Evolutionary conservation across 2,329 filamentous ascomycete genomes (phyloP), one percentile per base, ranked within the genome.

Genomic region (Clonostachys byssicola): DNA sequence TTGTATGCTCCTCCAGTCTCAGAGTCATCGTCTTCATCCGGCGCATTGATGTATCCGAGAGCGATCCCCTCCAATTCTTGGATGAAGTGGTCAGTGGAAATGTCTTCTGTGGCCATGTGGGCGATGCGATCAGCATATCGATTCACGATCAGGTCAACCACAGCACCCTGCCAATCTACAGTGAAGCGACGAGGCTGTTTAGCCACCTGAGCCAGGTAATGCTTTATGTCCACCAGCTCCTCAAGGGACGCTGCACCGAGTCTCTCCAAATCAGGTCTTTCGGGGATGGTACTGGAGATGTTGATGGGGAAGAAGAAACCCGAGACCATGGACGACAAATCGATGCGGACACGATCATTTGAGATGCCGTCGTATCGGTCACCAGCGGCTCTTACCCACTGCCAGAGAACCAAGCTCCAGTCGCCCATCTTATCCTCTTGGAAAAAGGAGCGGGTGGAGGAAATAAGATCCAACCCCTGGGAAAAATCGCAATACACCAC

Each of bases 401-500:
- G 64, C 30, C 69, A 72, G 6, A 55, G 51, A 1, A 57, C 51
- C 18, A 80, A 41, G 4, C 44, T 43, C 16, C 48, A 18, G 12
- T 42, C 40, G 18, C 56, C 50, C 34, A 57, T 47, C 12, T 51
- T 52, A 5, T 54, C 49, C 2, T 55, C 42, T 4, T 36, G 34
- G 34, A 56, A 16, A 42, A 54, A 49, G 38, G 52, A 58, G n/a
- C 59, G 62, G 30, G 58, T 53, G 20, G 62, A 58, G 5, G 60
- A 60, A 2, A 72, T 49, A 17, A 67, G 56, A 16, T 67, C 59
- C 12, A 80, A 51, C 1, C 71, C 71, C 4, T 65, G 52, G 10
- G 54, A 52, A 42, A 89, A 89, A 46, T 83, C 68, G 59, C 85
- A 89, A 17, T 85, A 68, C 44, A 89, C 85, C 46, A 87, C 72